Evolutionary conservation across 768 basidiomycete species (phyloP), one percentile per base, ranked within the genome.

Genomic region (Auricularia sp.): DNA sequence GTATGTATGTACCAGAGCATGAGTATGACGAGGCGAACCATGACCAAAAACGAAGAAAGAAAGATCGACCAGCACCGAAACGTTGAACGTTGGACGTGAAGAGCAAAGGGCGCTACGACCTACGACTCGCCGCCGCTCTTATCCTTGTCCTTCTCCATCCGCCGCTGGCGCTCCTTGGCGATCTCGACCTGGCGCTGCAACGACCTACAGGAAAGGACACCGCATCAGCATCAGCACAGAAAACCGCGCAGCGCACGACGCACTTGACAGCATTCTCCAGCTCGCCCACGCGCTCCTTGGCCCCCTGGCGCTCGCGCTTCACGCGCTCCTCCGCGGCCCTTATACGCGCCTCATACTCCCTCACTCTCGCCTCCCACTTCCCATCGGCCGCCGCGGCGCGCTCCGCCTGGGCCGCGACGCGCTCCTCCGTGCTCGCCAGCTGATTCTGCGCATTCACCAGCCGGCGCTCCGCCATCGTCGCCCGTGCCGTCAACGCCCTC

Each of bases 361-460:
- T 89, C 56, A 98, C 91, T n/a, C 95, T 81, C 0, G 89, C 92
- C 71, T 95, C 94, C 94, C 95, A 98, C 75, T 95, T 96, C 63
- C 77, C 78, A 69, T 97, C 94, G 0, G 90, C 89, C 0, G 78
- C 79, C 0, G 80, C 78, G 44, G 82, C 89, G 79, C 87, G 89
- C 76, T 86, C 81, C 68, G 88, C 89, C 75, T 90, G 81, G 47
- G 78, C 74, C 1, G 88, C 85, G 61, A 95, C 82, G 76, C 88
- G 89, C 75, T 95, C 92, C 72, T 98, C 96, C 3, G 90, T 85
- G 29, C 85, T 81, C 1, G 86, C 74, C 2, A 98, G 81, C 73
- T 96, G 93, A 68, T 94, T 94, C 71, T 89, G 88, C 3, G 89
- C 84, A 61, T 89, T 89, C 62, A 84, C 84, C n/a, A 92, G 78